Conservation (phyloP, 2,329 filamentous ascomycete species). For the Paracoccidioides brasiliensis region DNA sequence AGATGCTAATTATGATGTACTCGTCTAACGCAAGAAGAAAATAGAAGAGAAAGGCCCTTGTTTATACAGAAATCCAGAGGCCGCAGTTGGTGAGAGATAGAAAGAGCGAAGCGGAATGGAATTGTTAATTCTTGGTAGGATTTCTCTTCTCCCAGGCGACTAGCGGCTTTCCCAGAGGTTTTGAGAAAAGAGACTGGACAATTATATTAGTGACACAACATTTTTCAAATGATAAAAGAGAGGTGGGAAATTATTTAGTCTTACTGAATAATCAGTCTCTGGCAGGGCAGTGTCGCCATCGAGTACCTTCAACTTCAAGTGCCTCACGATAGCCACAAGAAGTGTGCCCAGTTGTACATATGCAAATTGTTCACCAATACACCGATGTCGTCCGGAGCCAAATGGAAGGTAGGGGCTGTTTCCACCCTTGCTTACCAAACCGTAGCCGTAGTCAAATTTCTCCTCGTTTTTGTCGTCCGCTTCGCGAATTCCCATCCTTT, state of each 20-base stretch:
- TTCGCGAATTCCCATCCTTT: slow-evolving; percentile 43
- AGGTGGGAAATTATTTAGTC: slow-evolving; percentile 9
- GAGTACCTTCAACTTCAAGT: slow-evolving; percentile 66
- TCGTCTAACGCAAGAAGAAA: not conserved
- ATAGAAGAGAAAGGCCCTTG: not conserved
- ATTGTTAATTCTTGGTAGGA: slow-evolving; percentile 3
- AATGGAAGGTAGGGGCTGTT: slow-evolving; percentile 87
- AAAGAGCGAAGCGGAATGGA: not conserved
- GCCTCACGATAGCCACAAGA: slow-evolving; percentile 58
- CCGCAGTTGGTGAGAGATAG: not conserved
- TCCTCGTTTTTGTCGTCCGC: slow-evolving; percentile 45
- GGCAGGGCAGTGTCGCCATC: slow-evolving; percentile 39
- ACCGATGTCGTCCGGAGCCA: slow-evolving; percentile 81
- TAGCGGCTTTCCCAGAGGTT: slow-evolving; percentile 55
- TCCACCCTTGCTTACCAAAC: slow-evolving; percentile 80
- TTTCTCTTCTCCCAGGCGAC: slow-evolving; percentile 30
- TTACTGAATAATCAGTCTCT: slow-evolving; percentile 45
- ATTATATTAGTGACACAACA: slow-evolving; percentile 6
- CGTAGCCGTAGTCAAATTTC: slow-evolving; percentile 88
- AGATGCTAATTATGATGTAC: not conserved
- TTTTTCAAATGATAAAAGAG: not conserved
- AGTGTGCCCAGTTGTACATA: slow-evolving; percentile 87
- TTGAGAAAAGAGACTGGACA: slow-evolving; percentile 52
- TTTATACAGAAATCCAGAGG: too few species aligned
- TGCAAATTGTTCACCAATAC: slow-evolving; percentile 94